These are phyloP conservation scores for Berberis vulgaris DNA, from an alignment of 164 flowering plant species.

Conservation along the genomic window DNA sequence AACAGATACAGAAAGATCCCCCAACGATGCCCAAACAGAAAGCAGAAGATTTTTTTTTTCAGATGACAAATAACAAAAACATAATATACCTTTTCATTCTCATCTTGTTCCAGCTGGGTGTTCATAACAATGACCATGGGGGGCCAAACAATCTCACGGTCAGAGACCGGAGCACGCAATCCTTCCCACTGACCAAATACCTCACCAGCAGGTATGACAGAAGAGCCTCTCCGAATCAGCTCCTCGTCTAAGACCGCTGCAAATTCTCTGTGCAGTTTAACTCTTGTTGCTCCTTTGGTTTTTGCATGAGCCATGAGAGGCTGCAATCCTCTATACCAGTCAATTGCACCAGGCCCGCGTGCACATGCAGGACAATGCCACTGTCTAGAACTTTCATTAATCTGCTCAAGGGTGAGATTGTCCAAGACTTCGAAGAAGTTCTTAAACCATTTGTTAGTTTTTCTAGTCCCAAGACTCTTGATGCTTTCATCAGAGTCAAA, in stretches of 20 bases:
- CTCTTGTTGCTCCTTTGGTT: slow-evolving; percentile 65
- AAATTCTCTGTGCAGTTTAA: slow-evolving; percentile 64
- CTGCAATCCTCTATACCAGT: slow-evolving; percentile 80
- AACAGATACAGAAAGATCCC: too few species aligned
- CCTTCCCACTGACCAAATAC: slow-evolving; percentile 71
- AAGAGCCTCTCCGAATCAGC: slow-evolving; percentile 49
- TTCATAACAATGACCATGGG: slow-evolving; percentile 89
- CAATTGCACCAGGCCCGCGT: slow-evolving; percentile 89
- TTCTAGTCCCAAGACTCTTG: slow-evolving; percentile 55
- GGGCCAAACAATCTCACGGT: slow-evolving; percentile 88
- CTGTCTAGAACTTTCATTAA: slow-evolving; percentile 65
- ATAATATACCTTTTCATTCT: slow-evolving; percentile 55
- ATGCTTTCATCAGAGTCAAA: slow-evolving; percentile 65
- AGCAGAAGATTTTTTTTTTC: too few species aligned
- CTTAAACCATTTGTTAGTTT: slow-evolving; percentile 55
- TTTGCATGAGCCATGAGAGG: slow-evolving; percentile 80
- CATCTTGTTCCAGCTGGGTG: slow-evolving; percentile 62
- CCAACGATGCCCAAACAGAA: too few species aligned
- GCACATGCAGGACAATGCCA: slow-evolving; percentile 99
- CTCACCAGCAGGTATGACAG: slow-evolving; percentile 66
- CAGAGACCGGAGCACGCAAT: slow-evolving; percentile 31
- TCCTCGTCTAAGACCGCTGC: slow-evolving; percentile 79
- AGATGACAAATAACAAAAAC: not conserved
- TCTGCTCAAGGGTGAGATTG: slow-evolving; percentile 35
- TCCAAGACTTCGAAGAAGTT: slow-evolving; percentile 53